Evolutionary conservation across 306 rosid genomes (phyloP), one percentile per base, ranked within the genome.

Genomic region (Cicer arietinum): DNA sequence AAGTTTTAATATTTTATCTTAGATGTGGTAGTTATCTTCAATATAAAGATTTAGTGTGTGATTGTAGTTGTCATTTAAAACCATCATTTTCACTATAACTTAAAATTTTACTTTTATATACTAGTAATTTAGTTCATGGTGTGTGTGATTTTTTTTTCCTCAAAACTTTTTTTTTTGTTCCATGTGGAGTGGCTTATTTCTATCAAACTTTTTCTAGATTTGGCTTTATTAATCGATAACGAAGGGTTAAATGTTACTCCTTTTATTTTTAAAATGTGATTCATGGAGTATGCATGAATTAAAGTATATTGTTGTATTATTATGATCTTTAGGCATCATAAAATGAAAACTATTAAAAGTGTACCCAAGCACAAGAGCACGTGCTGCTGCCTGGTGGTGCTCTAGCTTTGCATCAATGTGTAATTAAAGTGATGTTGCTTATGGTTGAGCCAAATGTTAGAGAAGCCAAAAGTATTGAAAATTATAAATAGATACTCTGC

Each of bases 231-330:
- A 61, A 68, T 60, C n/a, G 48, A 66, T 67, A 75, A 86, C 76
- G 59, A 75, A 75, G 54, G 73, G 16, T 79, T 44, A 37, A 76
- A 58, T 67, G 20, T 22, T 37, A 53, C 3, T 52, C 58, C 58
- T 68, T 82, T 82, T 20, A 16, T 71, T 67, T 79, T 22, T 39
- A 50, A 81, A 46, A 74, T 20, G 45, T 50, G 18, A 70, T 50
- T 16, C 7, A 47, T 66, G 71, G 77, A 85, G 84, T 71, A 56
- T 60, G 57, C 85, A 61, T 14, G 20, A 85, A 52, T 82, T 71
- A 82, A 86, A 90, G 91, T 66, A 85, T 73, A 61, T 63, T 54
- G 87, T 82, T 57, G 74, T 72, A 60, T 67, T 59, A 57, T 43
- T 72, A 60, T 63, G 53, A 57, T 43, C 42, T 17, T 11, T 17